A percentile compares a stretch with the other conserved stretches of the same genome.
These are phyloP conservation scores for Strobilomyces dryophilus DNA, from an alignment of 768 basidiomycete genomes.

Conservation along the genomic window DNA sequence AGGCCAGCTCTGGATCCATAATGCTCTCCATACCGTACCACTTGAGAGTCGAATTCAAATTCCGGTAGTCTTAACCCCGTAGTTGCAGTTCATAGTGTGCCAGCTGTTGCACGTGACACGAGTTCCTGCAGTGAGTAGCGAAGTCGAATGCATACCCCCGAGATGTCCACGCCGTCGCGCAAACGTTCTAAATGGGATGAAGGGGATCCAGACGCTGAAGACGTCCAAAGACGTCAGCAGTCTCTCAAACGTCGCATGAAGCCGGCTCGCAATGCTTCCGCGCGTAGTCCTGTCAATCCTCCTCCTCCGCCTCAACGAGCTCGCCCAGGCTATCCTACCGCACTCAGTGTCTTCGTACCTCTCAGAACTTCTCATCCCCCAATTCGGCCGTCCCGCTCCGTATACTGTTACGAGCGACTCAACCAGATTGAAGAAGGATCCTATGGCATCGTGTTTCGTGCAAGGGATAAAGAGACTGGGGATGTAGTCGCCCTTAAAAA, in stretches of 20 bases:
- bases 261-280: constrained; percentile 22
- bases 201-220: constrained; percentile 43
- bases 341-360: constrained; percentile 70
- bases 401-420: constrained; percentile 88
- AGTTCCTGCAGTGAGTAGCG: not conserved
- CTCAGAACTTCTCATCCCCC: constrained; percentile 72
- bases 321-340: constrained; percentile 11
- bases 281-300: constrained; percentile 12
- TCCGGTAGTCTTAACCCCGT: too few species aligned
- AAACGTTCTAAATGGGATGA: constrained; percentile 77
- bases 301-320: constrained; percentile 17
- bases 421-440: constrained; percentile 99
- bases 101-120: constrained; percentile 17
- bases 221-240: constrained; percentile 31
- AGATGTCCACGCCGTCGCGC: constrained; percentile 51
- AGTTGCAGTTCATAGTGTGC: too few species aligned
- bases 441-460: constrained; percentile 97
- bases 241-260: constrained; percentile 57
- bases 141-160: constrained; percentile 19
- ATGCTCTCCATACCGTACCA: constrained; percentile 14
- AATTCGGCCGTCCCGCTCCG: constrained; percentile 84
- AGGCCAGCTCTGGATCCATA: constrained; percentile 25
- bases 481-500: constrained; percentile 98
- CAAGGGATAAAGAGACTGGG: constrained; percentile 88
- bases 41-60: not conserved